phyloP scores from a whole-genome alignment of 371 early-diverging fungal genomes.

The Mucor indicus region DNA sequence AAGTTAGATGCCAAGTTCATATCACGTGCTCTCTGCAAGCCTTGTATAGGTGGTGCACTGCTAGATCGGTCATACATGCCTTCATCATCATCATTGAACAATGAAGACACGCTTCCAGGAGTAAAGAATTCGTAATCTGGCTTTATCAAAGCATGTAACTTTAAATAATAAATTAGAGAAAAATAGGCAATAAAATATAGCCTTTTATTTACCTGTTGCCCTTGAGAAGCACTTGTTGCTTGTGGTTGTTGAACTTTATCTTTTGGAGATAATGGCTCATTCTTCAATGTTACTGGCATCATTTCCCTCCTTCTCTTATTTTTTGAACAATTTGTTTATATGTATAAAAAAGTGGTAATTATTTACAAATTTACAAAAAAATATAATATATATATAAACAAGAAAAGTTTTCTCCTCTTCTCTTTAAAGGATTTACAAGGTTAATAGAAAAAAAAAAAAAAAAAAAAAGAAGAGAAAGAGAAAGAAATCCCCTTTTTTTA shows the following conservation, averaged over 20 bases:
- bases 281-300: constrained; percentile 15
- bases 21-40: constrained; percentile 8
- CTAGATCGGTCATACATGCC: constrained; percentile 3
- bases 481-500: too few relatives aligned
- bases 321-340: too few relatives aligned
- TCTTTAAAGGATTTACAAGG: too few relatives aligned
- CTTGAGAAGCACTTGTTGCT: constrained; percentile 7
- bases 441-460: too few relatives aligned
- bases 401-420: too few relatives aligned
- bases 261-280: constrained; percentile 7
- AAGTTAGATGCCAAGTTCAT: constrained; percentile 1
- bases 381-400: too few relatives aligned
- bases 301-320: not conserved
- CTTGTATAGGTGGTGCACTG: constrained; percentile 12
- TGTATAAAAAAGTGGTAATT: too few relatives aligned
- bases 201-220: constrained; percentile 6
- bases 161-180: not conserved
- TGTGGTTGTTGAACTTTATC: constrained; percentile 11
- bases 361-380: too few relatives aligned
- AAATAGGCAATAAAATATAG: not conserved
- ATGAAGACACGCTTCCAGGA: constrained; percentile 8
- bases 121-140: constrained; percentile 12
- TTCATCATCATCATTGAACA: constrained; percentile 5
- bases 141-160: constrained; percentile 10
- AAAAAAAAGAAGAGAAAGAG: too few relatives aligned